A percentile compares a stretch with the other conserved stretches of the same genome.
phyloP scores from a whole-genome alignment of 768 basidiomycete species.

The Suillus paluster region DNA sequence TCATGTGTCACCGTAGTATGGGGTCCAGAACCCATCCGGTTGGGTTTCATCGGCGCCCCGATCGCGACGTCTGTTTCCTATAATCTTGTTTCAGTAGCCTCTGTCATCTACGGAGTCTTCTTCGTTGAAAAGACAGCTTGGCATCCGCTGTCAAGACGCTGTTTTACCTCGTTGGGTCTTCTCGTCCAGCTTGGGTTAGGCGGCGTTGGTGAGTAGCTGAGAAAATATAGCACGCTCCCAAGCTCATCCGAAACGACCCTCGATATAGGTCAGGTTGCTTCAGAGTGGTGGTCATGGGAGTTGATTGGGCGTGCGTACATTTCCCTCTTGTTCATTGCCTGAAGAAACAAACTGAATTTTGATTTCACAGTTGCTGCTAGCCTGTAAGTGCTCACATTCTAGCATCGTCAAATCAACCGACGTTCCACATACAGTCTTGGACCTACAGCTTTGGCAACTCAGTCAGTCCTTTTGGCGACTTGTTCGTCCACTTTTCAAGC shows the following conservation, averaged over 20 bases:
- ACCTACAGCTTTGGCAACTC: slow-evolving; percentile 80
- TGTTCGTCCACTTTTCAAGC: slow-evolving; percentile 81
- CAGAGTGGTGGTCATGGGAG: slow-evolving; percentile 99
- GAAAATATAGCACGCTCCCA: not conserved
- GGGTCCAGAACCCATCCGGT: slow-evolving; percentile 75
- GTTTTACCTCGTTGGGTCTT: slow-evolving; percentile 68
- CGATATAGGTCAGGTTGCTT: slow-evolving; percentile 68
- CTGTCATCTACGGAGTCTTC: slow-evolving; percentile 64
- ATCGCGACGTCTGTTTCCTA: slow-evolving; percentile 87
- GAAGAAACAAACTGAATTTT: slow-evolving; percentile 8
- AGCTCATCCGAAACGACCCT: not conserved
- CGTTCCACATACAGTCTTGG: slow-evolving; percentile 60
- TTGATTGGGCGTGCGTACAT: slow-evolving; percentile 54
- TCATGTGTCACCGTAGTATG: slow-evolving; percentile 54
- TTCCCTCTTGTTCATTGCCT: not conserved
- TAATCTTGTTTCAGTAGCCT: slow-evolving; percentile 73
- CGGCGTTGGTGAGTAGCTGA: slow-evolving; percentile 60
- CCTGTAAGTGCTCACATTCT: slow-evolving; percentile 39
- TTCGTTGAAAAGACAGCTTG: slow-evolving; percentile 78
- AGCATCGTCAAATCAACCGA: slow-evolving; percentile 17
- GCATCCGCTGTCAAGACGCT: slow-evolving; percentile 70
- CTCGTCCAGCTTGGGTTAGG: slow-evolving; percentile 79
- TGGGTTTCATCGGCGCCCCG: slow-evolving; percentile 94
- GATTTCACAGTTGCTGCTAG: slow-evolving; percentile 52
- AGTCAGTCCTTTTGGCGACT: slow-evolving; percentile 82